Conservation (phyloP, 2,329 filamentous ascomycete species). For the Colletotrichum nymphaeae region DNA sequence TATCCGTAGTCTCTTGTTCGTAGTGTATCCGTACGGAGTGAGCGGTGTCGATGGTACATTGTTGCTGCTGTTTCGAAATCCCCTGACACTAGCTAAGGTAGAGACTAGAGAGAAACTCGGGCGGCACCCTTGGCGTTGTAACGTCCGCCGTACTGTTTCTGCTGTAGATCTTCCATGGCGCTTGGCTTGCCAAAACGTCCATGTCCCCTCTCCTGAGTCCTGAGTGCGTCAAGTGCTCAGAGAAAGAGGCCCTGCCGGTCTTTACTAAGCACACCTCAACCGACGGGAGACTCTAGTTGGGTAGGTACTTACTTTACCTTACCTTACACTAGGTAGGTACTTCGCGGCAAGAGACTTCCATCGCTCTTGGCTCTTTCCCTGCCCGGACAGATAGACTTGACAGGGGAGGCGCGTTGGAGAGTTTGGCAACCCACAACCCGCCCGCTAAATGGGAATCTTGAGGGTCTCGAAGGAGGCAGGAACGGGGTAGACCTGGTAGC, state of each 20-base stretch:
- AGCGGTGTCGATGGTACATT: neutral
- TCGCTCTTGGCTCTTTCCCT: neutral
- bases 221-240: neutral
- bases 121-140: slow-evolving; percentile 26
- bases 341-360: neutral
- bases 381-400: neutral
- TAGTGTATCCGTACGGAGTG: no score
- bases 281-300: no score
- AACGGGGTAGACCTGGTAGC: slow-evolving; percentile 23
- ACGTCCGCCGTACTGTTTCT: slow-evolving; percentile 21
- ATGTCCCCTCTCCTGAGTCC: neutral
- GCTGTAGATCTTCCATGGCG: neutral
- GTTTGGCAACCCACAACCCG: slow-evolving; percentile 17
- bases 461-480: neutral
- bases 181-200: neutral
- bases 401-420: neutral
- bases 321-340: no score
- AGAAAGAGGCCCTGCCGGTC: neutral
- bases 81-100: neutral
- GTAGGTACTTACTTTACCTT: no score
- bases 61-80: slow-evolving; percentile 7
- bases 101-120: neutral
- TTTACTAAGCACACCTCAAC: neutral
- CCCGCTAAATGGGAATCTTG: slow-evolving; percentile 10
- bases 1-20: no score